A percentile compares a stretch with the other conserved stretches of the same genome.
phyloP scores from a whole-genome alignment of 176 grass and related monocot species.

The Aegilops tauschii region DNA sequence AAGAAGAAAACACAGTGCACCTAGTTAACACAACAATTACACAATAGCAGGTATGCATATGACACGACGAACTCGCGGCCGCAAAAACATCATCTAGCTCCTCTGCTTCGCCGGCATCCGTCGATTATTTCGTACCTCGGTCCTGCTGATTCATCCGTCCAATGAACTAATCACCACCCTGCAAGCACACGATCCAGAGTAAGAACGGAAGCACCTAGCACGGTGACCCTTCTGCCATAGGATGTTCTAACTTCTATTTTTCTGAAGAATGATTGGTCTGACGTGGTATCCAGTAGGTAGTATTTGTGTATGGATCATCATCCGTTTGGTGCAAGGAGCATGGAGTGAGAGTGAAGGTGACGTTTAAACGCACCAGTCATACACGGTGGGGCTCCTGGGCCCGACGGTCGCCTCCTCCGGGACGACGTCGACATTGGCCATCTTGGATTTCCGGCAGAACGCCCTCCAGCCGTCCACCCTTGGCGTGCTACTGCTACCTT shows the following conservation, averaged over 20 bases:
- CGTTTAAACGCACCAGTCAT: slow-evolving; percentile 64
- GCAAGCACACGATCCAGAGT: background rate
- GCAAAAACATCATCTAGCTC: background rate
- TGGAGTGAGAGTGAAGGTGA: background rate
- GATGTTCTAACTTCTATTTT: background rate
- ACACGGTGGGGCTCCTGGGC: slow-evolving; percentile 81
- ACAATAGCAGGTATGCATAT: background rate
- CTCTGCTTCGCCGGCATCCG: background rate
- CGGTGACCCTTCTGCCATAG: background rate
- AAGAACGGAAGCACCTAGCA: background rate
- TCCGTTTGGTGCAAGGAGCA: background rate
- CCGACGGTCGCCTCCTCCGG: slow-evolving; percentile 20
- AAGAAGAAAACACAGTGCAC: too few relatives aligned
- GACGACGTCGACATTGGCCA: background rate
- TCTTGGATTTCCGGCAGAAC: slow-evolving; percentile 51
- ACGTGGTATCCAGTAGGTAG: background rate
- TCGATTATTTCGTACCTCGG: background rate
- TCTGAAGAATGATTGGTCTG: background rate
- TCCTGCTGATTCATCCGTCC: slow-evolving; percentile 38
- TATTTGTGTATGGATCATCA: background rate
- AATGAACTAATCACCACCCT: slow-evolving; percentile 88
- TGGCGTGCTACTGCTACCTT: slow-evolving; percentile 42
- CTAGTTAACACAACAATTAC: background rate
- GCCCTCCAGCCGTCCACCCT: slow-evolving; percentile 51
- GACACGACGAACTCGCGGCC: background rate